Base-by-base conservation (phyloP, 2,329 filamentous ascomycete genomes). In the Fonsecaea multimorphosa region DNA sequence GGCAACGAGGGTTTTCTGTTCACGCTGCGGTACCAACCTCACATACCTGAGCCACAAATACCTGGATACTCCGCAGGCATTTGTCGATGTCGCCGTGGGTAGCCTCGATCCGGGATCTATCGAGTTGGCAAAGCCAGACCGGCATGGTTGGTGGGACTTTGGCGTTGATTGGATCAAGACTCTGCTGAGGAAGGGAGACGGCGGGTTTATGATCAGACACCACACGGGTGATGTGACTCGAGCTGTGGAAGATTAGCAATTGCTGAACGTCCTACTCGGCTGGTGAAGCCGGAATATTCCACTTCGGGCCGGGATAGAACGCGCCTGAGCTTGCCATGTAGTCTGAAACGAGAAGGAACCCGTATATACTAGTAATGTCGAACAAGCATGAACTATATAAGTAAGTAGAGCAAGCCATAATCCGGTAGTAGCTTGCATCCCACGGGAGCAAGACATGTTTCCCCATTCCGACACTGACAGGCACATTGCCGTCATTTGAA, bases 21-120 rank as follows among this genome's bases (percentile, higher is more conserved):
- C 70, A 14, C 67, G 63, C 11, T 76, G 73, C 61, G 74, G 74
- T 0, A 76, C 74, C 2, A 69, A 70, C 64, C 56, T 75, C 24
- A 72, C 70, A 1, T 71, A 68, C 60, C 22, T 62, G 32, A 52
- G 31, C 32, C 61, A 65, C 49, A 36, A 58, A 36, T 54, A 52
- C 29, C 27, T 63, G n/a, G 58, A 59, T 55, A 69, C 60, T 52
- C 68, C 55, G 40, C 36, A 31, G 36, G 65, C 64, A 29, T 61
- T 67, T 27, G 64, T 72, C 54, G 74, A 74, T 63, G 52, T 75
- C 40, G 68, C 70, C 3, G 58, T 72, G 14, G 72, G 72, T 19
- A 74, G 71, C 19, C 61, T 74, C 29, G 73, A 74, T 63, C 54
- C 60, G 7, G 68, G 72, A 34, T 65, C 53, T 55, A 27, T 73